Percentiles rank a stretch among this genome's conserved stretches.
phyloP scores from a whole-genome alignment of 2,329 filamentous ascomycete species.

The Triangularia verruculosa region DNA sequence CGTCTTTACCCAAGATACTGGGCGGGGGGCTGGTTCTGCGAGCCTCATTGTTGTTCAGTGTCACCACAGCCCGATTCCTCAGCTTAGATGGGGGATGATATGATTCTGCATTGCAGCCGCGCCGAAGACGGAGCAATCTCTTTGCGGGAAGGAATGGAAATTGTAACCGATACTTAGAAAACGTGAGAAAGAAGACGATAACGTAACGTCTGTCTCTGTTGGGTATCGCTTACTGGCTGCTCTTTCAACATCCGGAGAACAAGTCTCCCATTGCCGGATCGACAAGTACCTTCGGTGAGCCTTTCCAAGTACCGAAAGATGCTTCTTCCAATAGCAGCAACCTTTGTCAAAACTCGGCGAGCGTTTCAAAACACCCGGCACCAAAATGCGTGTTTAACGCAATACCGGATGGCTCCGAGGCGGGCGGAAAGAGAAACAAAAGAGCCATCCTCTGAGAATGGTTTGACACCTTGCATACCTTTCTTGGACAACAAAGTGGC shows the following conservation, averaged over 20 bases:
- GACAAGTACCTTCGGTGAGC: not conserved
- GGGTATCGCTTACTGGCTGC: not conserved
- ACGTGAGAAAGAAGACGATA: not conserved
- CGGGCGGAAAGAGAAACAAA: not conserved
- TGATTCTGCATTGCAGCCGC: constrained; percentile 10
- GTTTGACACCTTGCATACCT: constrained; percentile 4
- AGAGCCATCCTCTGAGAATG: not conserved
- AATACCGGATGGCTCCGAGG: not conserved
- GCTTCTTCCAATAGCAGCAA: not conserved
- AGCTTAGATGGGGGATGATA: not conserved
- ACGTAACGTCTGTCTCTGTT: not conserved
- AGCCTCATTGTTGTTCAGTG: constrained; percentile 1
- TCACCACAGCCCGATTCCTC: not conserved
- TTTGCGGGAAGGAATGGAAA: not conserved
- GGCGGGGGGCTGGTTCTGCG: constrained; percentile 5
- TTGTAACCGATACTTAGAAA: not conserved
- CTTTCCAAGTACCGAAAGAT: not conserved
- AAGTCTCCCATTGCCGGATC: not conserved
- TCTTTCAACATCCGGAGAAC: not conserved
- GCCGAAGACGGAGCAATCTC: constrained; percentile 8
- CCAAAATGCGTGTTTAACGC: not conserved
- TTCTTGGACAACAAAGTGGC: not conserved
- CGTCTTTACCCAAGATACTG: constrained; percentile 5
- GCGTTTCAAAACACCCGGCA: not conserved
- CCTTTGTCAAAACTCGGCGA: not conserved